These are phyloP conservation scores for Leccinum pachyderme DNA, from an alignment of 1,284 basidiomycete genomes.

Conservation along the genomic window DNA sequence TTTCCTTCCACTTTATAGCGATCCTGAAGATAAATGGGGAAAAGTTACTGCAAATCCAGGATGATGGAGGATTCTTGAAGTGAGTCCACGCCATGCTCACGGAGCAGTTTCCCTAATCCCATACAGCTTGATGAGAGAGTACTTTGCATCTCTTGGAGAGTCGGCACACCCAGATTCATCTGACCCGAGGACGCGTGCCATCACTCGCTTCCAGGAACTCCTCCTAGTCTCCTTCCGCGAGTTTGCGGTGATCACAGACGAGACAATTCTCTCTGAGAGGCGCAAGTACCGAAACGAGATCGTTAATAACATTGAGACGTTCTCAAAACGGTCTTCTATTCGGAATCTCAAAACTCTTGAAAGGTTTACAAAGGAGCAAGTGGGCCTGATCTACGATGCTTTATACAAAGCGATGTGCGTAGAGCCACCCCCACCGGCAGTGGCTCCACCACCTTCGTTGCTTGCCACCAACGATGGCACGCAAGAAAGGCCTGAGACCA, in stretches of 20 bases:
- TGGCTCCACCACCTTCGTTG: constrained; percentile 47
- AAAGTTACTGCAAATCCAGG: constrained; percentile 90
- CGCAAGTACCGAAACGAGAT: constrained; percentile 88
- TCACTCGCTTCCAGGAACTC: constrained; percentile 98
- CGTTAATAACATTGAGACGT: constrained; percentile 91
- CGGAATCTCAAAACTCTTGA: constrained; percentile 85
- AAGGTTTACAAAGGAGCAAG: constrained; percentile 86
- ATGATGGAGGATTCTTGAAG: constrained; percentile 98
- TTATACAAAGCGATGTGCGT: constrained; percentile 85
- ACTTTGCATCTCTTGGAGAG: constrained; percentile 91
- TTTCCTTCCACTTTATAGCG: constrained; percentile 44
- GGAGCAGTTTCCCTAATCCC: neutral
- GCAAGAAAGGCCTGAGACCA: constrained; percentile 83
- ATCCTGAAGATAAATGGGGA: constrained; percentile 99
- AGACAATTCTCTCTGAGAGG: constrained; percentile 88
- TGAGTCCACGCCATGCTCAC: constrained; percentile 35
- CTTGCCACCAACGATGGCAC: constrained; percentile 54
- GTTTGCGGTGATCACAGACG: constrained; percentile 95
- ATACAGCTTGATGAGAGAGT: constrained; percentile 84
- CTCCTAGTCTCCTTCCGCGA: constrained; percentile 96
- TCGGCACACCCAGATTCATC: constrained; percentile 90
- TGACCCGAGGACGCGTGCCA: constrained; percentile 89
- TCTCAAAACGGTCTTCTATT: constrained; percentile 92
- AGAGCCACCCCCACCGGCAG: constrained; percentile 60
- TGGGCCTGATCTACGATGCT: constrained; percentile 88